Evolutionary conservation across 768 basidiomycete genomes (phyloP), one percentile per base, ranked within the genome.

Genomic region (Agaricus subrufescens): DNA sequence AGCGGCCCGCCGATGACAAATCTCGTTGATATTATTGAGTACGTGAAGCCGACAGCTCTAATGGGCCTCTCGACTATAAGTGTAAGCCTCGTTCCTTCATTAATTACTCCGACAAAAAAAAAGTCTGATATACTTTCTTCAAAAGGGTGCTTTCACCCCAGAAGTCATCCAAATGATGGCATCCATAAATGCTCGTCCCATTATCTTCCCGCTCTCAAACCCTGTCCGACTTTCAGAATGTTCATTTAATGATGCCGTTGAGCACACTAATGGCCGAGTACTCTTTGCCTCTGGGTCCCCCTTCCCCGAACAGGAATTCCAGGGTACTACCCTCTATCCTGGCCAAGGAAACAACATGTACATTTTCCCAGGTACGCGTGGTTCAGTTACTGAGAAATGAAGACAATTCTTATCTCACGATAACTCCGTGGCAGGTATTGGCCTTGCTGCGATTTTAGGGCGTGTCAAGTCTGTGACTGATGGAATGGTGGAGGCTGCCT

Each of bases 281-380:
- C 81, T 97, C 55, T 97, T 94, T 66, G 94, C 95, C 0, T 87
- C 85, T 40, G 94, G 94, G 3, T 90, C 88, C 31, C 94, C 94
- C 3, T 97, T 94, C 81, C 79, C 82, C 12, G 75, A 79, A 46
- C 76, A 85, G 60, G 63, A 71, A 54, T 87, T 76, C 71, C 69
- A 77, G 37, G 85, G 84, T 30, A 74, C 72, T 52, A 76, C 61
- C 34, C 73, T 86, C 61, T 85, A 86, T 60, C 85, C 94, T 2
- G 91, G 91, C 25, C 95, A 97, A 71, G 94, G 94, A 27, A 97
- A 96, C 69, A 98, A 96, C 70, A 94, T 94, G 91, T 90, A 89
- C 68, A 87, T 89, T 64, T 87, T 87, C 77, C 85, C 84, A 48
- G 82, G 84, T 82, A 38, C 26, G 66, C 61, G 54, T 57, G 56